Conservation (phyloP, 805 yeast genomes). For the Suhomyces sp. region DNA sequence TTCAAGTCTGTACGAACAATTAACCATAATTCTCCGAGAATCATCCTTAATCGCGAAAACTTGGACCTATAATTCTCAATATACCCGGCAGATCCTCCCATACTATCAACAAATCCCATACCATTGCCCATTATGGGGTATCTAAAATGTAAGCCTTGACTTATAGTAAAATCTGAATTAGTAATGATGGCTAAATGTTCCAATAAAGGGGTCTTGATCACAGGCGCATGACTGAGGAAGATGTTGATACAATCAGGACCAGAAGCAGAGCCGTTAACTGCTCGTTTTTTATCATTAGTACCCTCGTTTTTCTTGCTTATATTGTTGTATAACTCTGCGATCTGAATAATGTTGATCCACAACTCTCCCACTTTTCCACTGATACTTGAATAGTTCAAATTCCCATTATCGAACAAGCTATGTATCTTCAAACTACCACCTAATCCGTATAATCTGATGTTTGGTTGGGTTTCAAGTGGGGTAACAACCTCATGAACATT, state of each 20-base stretch:
- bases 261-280: constrained; percentile 6
- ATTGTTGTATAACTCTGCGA: constrained; percentile 55
- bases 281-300: too few species aligned
- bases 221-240: constrained; percentile 68
- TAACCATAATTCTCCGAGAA: constrained; percentile 63
- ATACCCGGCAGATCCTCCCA: constrained; percentile 33
- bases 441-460: constrained; percentile 60
- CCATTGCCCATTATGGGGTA: constrained; percentile 72
- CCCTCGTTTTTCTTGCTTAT: constrained; percentile 9
- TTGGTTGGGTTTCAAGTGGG: constrained; percentile 38
- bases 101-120: constrained; percentile 57
- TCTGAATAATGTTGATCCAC: constrained; percentile 71
- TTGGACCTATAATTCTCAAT: constrained; percentile 62
- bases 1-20: constrained; percentile 55
- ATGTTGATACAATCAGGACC: constrained; percentile 49
- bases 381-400: constrained; percentile 12
- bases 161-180: constrained; percentile 69
- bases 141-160: constrained; percentile 71
- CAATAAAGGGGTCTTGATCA: constrained; percentile 65
- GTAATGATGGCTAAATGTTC: constrained; percentile 66
- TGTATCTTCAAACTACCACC: constrained; percentile 72
- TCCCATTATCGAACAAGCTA: constrained; percentile 56
- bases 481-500: constrained; percentile 44
- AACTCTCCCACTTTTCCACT: constrained; percentile 52
- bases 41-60: constrained; percentile 59